phyloP scores from a whole-genome alignment of 768 basidiomycete genomes.

The Thelephora ganbajun region DNA sequence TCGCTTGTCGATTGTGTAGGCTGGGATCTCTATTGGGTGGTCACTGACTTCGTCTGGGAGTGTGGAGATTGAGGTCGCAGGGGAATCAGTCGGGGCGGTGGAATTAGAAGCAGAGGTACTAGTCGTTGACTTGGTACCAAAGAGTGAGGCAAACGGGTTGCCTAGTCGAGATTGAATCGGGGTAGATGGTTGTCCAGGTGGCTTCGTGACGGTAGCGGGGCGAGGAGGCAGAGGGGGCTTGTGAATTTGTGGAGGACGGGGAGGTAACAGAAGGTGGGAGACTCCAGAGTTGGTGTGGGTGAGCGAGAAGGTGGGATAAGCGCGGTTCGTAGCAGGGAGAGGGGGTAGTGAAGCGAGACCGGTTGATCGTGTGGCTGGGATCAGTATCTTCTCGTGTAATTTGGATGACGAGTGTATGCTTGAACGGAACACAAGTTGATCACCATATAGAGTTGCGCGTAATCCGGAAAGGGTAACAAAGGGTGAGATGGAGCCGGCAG shows the following conservation, averaged over 20 bases:
- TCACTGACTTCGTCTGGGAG: constrained; percentile 16
- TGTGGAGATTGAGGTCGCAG: constrained; percentile 8
- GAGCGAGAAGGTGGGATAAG: constrained; percentile 12
- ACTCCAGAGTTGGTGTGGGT: not conserved
- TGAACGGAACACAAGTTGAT: constrained; percentile 29
- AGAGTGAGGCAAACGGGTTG: constrained; percentile 75
- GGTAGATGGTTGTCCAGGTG: constrained; percentile 7
- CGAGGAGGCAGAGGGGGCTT: constrained; percentile 37
- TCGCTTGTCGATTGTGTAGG: constrained; percentile 37
- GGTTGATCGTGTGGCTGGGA: constrained; percentile 20
- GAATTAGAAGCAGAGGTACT: constrained; percentile 18
- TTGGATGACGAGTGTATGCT: constrained; percentile 27
- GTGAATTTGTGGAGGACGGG: constrained; percentile 24
- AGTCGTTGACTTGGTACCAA: constrained; percentile 30
- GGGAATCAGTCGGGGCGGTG: constrained; percentile 17
- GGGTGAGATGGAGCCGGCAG: constrained; percentile 25
- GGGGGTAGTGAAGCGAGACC: constrained; percentile 37
- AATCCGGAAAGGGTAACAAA: constrained; percentile 77
- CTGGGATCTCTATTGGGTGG: constrained; percentile 37
- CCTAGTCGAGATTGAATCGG: constrained; percentile 32
- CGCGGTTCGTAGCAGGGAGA: constrained; percentile 24
- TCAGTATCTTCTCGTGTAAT: constrained; percentile 24
- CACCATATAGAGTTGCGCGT: constrained; percentile 36
- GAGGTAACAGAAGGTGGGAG: constrained; percentile 16
- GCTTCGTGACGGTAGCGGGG: constrained; percentile 7